Evolutionary conservation across 495 filamentous ascomycete genomes (phyloP).

Genomic region (Hypoxylon fuscum): DNA sequence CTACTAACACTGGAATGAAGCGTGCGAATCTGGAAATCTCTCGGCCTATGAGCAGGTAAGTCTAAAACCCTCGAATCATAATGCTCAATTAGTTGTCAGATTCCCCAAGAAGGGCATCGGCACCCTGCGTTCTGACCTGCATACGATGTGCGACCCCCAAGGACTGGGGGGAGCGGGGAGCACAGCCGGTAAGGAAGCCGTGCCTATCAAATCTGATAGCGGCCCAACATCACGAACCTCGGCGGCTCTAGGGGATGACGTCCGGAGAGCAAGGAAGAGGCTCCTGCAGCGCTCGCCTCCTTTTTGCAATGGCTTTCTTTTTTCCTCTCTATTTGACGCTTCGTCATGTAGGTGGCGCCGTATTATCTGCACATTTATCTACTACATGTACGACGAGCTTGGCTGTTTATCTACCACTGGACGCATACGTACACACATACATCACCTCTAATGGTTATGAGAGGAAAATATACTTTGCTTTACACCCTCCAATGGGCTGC

Average conservation of each 20-base stretch:
- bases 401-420: neutral
- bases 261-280: slow-evolving; percentile 29
- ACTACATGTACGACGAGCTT: slow-evolving; percentile 1
- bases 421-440: slow-evolving; percentile 3
- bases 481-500: neutral
- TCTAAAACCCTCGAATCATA: slow-evolving; percentile 7
- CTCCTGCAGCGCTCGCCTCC: slow-evolving; percentile 20
- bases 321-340: slow-evolving; percentile 24
- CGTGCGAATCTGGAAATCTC: neutral
- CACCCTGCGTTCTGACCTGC: slow-evolving; percentile 34
- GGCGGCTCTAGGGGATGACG: slow-evolving; percentile 33
- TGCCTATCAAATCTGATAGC: slow-evolving; percentile 30
- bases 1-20: neutral
- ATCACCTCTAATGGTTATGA: neutral
- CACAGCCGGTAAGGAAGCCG: slow-evolving; percentile 23
- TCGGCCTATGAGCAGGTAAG: slow-evolving; percentile 2
- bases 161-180: slow-evolving; percentile 24
- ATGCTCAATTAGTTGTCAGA: slow-evolving; percentile 14
- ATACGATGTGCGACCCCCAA: slow-evolving; percentile 24
- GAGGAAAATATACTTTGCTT: neutral
- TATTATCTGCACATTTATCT: slow-evolving; percentile 15
- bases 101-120: slow-evolving; percentile 10
- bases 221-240: slow-evolving; percentile 30
- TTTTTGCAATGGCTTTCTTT: slow-evolving; percentile 7
- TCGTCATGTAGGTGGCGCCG: slow-evolving; percentile 28